Base-by-base conservation (phyloP, 768 basidiomycete genomes). In the Macrolepiota fuliginosa region DNA sequence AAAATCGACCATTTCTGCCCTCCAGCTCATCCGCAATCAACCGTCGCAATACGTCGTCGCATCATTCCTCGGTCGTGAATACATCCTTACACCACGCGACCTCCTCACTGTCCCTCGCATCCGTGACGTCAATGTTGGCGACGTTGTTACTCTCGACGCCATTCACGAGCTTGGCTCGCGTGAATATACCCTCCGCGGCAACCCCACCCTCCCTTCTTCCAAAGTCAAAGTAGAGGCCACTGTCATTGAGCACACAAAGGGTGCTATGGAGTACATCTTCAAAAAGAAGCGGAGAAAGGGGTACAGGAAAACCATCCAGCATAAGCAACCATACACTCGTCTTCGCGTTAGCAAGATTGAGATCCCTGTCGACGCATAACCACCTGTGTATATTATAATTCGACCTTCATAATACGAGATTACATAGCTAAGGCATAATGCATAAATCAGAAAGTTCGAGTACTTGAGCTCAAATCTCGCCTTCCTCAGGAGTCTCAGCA, bases 251-350 rank as follows among this genome's bases (percentile, higher is more conserved):
- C 96, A 99, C 72, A 98, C 97, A 46, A 98, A 96, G 74, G 92
- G 94, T 7, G 83, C 84, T 56, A 90, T 98, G 91, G 91, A 96
- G 76, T 83, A 80, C 68, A 91, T 92, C 58, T 86, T 96, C 77
- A 97, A 98, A 82, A 96, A 96, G 81, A 99, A 98, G 81, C 80
- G 95, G 76, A 88, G 97, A 87, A 98, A 98, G 81, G 95, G 96
- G 10, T 98, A 98, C 77, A 86, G 91, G 76, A 92, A 93, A 77
- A 94, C 92, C 7, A 92, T 98, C 65, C 83, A 86, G 72, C 90
- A 94, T 74, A 98, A 98, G 75, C 94, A 95, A 71, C 91, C 90
- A 1, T 98, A 92, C 78, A 98, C 96, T n/a, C 85, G 95, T 71
- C 82, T 99, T 62, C 83, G 96, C 55, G 90, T 99, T 65, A 94